These are phyloP conservation scores for Begonia masoniana DNA, from an alignment of 306 rosid genomes.

Conservation along the genomic window DNA sequence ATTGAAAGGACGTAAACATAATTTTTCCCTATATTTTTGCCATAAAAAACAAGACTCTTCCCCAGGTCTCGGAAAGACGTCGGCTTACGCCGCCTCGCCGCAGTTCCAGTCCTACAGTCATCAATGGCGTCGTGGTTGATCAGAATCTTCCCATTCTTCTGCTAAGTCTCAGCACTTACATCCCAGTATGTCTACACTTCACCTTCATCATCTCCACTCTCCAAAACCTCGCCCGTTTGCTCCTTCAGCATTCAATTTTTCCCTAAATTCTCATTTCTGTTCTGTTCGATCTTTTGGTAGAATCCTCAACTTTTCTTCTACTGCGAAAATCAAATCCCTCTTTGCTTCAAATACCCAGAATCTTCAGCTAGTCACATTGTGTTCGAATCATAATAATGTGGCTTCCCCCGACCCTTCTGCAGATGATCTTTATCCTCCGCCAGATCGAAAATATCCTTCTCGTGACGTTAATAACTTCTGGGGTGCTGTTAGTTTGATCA, in stretches of 20 bases:
- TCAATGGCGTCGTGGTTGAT: too few relatives aligned
- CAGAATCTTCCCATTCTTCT: too few relatives aligned
- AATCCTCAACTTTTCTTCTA: background rate
- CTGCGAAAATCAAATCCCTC: conserved; percentile 1
- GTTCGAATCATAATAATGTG: background rate
- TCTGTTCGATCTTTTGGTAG: conserved; percentile 1
- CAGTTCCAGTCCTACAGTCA: too few relatives aligned
- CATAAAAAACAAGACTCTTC: too few relatives aligned
- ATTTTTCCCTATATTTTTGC: too few relatives aligned
- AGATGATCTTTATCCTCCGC: too few relatives aligned
- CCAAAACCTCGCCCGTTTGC: conserved; percentile 5
- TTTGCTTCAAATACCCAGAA: background rate
- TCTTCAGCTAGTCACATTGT: conserved; percentile 1
- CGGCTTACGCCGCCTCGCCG: too few relatives aligned
- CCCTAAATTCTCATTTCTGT: background rate
- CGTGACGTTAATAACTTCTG: conserved; percentile 26
- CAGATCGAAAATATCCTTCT: background rate
- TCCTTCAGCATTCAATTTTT: background rate
- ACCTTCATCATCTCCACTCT: conserved; percentile 5
- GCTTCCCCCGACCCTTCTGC: too few relatives aligned
- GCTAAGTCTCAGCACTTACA: too few relatives aligned
- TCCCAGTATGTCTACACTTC: conserved; percentile 9
- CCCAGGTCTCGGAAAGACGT: too few relatives aligned
- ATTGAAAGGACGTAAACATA: too few relatives aligned
- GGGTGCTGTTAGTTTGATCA: conserved; percentile 46